Conservation (phyloP, 257 asterid genomes). For the Gentiana macrophylla region DNA sequence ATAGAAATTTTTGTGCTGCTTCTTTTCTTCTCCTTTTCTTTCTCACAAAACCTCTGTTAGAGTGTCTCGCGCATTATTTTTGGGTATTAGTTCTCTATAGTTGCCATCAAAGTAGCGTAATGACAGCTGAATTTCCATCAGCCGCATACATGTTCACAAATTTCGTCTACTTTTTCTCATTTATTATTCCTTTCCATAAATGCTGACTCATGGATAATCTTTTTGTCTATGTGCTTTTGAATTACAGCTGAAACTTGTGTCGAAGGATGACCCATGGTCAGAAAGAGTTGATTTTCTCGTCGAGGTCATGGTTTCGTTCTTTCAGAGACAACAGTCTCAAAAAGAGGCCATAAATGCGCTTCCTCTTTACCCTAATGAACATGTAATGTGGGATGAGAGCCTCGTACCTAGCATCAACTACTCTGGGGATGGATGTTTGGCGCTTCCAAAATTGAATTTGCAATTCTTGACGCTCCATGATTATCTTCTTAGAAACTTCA, state of each 20-base stretch:
- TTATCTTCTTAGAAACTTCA: conserved; percentile 92
- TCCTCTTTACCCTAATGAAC: conserved; percentile 94
- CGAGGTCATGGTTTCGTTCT: conserved; percentile 88
- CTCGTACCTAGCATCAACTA: conserved; percentile 98
- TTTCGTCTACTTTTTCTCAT: no score
- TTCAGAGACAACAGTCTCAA: conserved; percentile 91
- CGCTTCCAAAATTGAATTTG: conserved; percentile 93
- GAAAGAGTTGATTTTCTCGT: conserved; percentile 87
- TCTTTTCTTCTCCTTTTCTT: no score
- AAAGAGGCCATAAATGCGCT: conserved; percentile 97
- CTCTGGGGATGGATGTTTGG: conserved; percentile 99
- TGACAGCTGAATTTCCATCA: no score
- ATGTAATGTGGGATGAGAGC: conserved; percentile 99
- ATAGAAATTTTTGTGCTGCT: no score
- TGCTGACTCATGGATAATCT: background rate
- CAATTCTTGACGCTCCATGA: conserved; percentile 96
- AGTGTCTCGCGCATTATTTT: no score
- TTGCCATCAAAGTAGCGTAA: no score
- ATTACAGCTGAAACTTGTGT: conserved; percentile 77
- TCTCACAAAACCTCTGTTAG: no score
- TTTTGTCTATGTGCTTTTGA: background rate
- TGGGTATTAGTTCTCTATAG: no score
- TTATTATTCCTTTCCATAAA: no score
- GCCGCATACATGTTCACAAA: no score
- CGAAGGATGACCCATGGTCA: conserved; percentile 84